phyloP scores from a whole-genome alignment of 768 basidiomycete species.

The Mrakia frigida region DNA sequence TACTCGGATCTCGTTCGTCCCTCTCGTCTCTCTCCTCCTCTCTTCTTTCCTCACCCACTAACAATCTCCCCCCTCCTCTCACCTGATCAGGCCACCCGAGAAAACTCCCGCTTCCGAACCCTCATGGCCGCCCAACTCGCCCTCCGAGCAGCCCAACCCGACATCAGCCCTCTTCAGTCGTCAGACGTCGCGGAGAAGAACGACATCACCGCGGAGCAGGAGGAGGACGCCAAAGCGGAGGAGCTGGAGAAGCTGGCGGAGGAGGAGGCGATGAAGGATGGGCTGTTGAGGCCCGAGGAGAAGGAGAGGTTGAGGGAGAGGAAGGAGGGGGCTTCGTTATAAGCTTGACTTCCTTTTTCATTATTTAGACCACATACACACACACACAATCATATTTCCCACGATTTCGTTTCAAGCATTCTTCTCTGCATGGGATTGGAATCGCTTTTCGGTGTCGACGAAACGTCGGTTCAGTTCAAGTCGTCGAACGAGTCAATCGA shows the following conservation, averaged over 20 bases:
- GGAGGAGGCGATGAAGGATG: slow-evolving; percentile 7
- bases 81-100: slow-evolving; percentile 54
- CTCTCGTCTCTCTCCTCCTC: not conserved
- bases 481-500: no score
- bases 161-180: not conserved
- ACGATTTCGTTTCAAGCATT: not conserved
- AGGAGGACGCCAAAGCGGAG: not conserved
- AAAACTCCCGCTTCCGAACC: slow-evolving; percentile 71
- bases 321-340: not conserved
- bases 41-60: not conserved
- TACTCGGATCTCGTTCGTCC: slow-evolving; percentile 27
- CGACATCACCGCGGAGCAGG: not conserved
- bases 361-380: not conserved
- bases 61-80: slow-evolving; percentile 14
- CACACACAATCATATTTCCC: not conserved
- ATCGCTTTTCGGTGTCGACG: no score
- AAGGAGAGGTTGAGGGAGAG: not conserved
- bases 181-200: not conserved
- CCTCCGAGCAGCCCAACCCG: slow-evolving; percentile 10
- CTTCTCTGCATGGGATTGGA: no score
- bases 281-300: not conserved
- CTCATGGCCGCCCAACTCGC: slow-evolving; percentile 85
- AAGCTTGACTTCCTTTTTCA: no score
- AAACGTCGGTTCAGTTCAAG: no score
- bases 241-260: not conserved